A percentile compares a stretch with the other conserved stretches of the same genome.
Evolutionary conservation across 495 filamentous ascomycete genomes (phyloP).

Genomic region (Aspergillus cristatus): DNA sequence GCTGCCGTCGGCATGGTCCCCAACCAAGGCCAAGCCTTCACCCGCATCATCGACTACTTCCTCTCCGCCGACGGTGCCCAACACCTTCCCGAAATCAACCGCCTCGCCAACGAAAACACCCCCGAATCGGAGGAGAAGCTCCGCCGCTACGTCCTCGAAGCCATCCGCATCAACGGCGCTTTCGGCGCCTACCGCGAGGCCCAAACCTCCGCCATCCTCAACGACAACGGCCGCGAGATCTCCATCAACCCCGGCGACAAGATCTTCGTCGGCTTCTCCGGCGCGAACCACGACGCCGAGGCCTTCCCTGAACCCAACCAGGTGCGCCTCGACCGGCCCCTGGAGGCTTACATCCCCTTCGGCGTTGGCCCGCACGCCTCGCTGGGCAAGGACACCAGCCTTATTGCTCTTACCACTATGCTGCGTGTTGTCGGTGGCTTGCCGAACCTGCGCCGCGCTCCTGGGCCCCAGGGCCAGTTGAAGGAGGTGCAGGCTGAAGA

Average conservation of each 20-base stretch:
- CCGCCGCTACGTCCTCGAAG: slow-evolving; percentile 42
- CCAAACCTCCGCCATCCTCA: slow-evolving; percentile 30
- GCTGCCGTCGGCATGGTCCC: slow-evolving; percentile 53
- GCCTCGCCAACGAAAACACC: slow-evolving; percentile 39
- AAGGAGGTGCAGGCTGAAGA: slow-evolving; percentile 58
- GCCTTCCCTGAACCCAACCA: slow-evolving; percentile 61
- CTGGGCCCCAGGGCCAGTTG: slow-evolving; percentile 59
- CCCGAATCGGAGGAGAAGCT: slow-evolving; percentile 41
- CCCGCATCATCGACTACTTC: slow-evolving; percentile 75
- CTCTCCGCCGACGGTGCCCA: slow-evolving; percentile 44
- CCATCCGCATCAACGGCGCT: slow-evolving; percentile 52
- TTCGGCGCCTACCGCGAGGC: slow-evolving; percentile 49
- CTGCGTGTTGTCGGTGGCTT: slow-evolving; percentile 47
- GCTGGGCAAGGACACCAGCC: slow-evolving; percentile 51
- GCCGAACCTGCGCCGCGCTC: slow-evolving; percentile 55
- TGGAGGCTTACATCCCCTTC: slow-evolving; percentile 62
- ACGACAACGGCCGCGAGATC: slow-evolving; percentile 44
- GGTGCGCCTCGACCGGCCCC: slow-evolving; percentile 57
- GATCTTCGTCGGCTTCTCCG: slow-evolving; percentile 41
- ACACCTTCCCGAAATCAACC: slow-evolving; percentile 51
- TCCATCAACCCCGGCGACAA: slow-evolving; percentile 42
- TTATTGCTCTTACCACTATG: slow-evolving; percentile 59
- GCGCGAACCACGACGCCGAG: slow-evolving; percentile 48
- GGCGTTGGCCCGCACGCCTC: slow-evolving; percentile 52
- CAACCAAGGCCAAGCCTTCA: slow-evolving; percentile 65